These are phyloP conservation scores for Chalciporus sp. DNA, from an alignment of 1,284 basidiomycete genomes.

Conservation along the genomic window DNA sequence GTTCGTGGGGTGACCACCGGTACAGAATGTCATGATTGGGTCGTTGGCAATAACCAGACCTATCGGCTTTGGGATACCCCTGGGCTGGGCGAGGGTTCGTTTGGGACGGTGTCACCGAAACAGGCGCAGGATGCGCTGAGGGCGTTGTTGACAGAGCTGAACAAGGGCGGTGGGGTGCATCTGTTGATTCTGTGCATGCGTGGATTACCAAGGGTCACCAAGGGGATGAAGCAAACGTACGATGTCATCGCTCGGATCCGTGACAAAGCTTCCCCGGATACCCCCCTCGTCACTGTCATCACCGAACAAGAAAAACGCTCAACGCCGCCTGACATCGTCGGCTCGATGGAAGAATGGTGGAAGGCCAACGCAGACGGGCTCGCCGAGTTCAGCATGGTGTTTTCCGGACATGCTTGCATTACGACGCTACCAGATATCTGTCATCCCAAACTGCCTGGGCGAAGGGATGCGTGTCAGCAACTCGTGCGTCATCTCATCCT, in stretches of 20 bases:
- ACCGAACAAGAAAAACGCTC: slow-evolving; percentile 39
- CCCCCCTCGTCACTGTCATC: slow-evolving; percentile 32
- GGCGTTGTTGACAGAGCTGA: slow-evolving; percentile 29
- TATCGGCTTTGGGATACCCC: slow-evolving; percentile 39
- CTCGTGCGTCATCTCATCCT: slow-evolving; percentile 25
- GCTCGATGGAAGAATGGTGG: slow-evolving; percentile 40
- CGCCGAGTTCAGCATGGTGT: slow-evolving; percentile 21
- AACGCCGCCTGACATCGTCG: slow-evolving; percentile 16
- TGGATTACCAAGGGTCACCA: slow-evolving; percentile 31
- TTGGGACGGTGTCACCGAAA: slow-evolving; percentile 29
- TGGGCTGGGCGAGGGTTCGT: slow-evolving; percentile 32
- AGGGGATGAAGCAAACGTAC: slow-evolving; percentile 32
- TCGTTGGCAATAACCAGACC: slow-evolving; percentile 16
- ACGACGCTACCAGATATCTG: slow-evolving; percentile 32
- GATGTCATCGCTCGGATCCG: slow-evolving; percentile 27
- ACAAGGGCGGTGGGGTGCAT: slow-evolving; percentile 28
- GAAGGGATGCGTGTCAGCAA: slow-evolving; percentile 20
- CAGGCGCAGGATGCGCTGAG: slow-evolving; percentile 31
- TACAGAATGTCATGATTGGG: slow-evolving; percentile 27
- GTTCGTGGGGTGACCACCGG: slow-evolving; percentile 33
- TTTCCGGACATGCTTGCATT: slow-evolving; percentile 34
- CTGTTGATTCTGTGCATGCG: slow-evolving; percentile 36
- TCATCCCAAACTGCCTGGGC: slow-evolving; percentile 28
- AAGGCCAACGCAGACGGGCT: slow-evolving; percentile 22
- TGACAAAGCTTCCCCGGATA: slow-evolving; percentile 16